Percentiles rank a stretch among this genome's conserved stretches.
Conservation (phyloP, 768 basidiomycete species). For the Rhodotorula paludigena region DNA sequence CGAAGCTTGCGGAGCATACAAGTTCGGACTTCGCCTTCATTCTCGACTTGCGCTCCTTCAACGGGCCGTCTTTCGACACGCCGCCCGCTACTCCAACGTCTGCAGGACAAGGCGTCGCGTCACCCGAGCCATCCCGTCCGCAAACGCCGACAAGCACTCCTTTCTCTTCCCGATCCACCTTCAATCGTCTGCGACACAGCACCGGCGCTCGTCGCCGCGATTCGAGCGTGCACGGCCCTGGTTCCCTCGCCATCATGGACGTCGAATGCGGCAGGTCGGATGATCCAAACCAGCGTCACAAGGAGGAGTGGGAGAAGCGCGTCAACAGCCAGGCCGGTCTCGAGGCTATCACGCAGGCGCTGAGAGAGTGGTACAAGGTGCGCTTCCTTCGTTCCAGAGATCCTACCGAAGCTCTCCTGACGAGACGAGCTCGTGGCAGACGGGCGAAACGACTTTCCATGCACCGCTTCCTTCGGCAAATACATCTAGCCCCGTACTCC, state of each 20-base stretch:
- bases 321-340: neutral
- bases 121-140: neutral
- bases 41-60: slow-evolving; percentile 7
- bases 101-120: neutral
- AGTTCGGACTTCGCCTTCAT: slow-evolving; percentile 1
- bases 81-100: neutral
- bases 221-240: neutral
- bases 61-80: neutral
- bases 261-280: neutral
- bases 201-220: neutral
- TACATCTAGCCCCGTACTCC: neutral
- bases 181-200: neutral
- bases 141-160: neutral
- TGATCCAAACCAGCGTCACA: neutral
- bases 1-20: neutral
- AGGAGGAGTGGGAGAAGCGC: too few relatives aligned
- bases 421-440: neutral
- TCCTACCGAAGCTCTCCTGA: neutral
- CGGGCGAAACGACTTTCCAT: neutral
- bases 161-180: neutral
- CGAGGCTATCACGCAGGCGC: neutral
- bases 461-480: neutral
- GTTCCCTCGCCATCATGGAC: neutral
- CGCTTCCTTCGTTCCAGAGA: neutral
- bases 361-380: neutral